phyloP scores from a whole-genome alignment of 768 basidiomycete species.

The Mycena belliarum region DNA sequence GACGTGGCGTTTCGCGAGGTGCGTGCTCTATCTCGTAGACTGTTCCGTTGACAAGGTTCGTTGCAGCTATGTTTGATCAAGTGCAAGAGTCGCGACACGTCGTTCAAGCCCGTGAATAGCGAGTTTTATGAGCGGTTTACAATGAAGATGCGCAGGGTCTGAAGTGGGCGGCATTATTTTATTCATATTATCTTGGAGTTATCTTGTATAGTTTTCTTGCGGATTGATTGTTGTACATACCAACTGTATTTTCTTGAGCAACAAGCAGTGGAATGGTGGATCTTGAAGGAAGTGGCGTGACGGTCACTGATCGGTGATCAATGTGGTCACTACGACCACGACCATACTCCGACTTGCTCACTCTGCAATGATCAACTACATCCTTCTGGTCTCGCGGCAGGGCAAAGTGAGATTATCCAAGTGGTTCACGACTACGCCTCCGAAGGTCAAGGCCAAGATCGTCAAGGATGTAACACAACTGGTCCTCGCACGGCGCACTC shows the following conservation, averaged over 20 bases:
- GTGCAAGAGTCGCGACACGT: slow-evolving; percentile 33
- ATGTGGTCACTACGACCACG: too few species aligned
- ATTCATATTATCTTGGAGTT: background rate
- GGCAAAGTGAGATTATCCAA: slow-evolving; percentile 85
- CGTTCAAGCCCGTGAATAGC: slow-evolving; percentile 40
- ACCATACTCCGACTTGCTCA: too few species aligned
- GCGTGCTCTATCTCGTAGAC: slow-evolving; percentile 21
- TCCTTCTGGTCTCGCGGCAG: slow-evolving; percentile 82
- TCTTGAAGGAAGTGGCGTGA: too few species aligned
- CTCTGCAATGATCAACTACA: slow-evolving; percentile 66
- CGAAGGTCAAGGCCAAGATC: slow-evolving; percentile 77
- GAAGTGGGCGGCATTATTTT: background rate
- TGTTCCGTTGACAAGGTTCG: background rate
- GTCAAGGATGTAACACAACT: slow-evolving; percentile 89
- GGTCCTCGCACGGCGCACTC: slow-evolving; percentile 75
- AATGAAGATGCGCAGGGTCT: slow-evolving; percentile 29
- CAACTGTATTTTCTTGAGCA: background rate
- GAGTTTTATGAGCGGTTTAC: slow-evolving; percentile 48
- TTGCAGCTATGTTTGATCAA: slow-evolving; percentile 42
- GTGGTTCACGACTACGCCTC: slow-evolving; percentile 80
- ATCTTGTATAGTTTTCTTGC: background rate
- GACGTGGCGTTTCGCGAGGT: slow-evolving; percentile 57
- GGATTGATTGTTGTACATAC: background rate
- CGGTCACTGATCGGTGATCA: too few species aligned
- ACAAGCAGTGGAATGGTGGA: too few species aligned